Percentiles rank a stretch among this genome's conserved stretches.
Evolutionary conservation across 139 green algal species (phyloP).

Genomic region (Chlamydomonas eustigma): DNA sequence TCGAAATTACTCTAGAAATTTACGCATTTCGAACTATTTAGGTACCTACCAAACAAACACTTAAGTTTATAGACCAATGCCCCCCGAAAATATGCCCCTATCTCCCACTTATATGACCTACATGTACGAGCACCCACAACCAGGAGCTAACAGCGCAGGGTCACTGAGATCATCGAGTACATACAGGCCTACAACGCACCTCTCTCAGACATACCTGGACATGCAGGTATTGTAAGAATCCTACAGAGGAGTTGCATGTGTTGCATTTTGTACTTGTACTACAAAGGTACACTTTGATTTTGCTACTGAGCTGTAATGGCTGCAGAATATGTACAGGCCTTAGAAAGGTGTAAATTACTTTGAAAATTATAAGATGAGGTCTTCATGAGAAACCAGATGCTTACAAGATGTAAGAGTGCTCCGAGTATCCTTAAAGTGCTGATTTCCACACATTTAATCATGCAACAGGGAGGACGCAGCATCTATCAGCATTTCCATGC

Average conservation of each 20-base stretch:
- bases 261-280: no score
- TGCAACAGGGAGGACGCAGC: background rate
- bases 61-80: background rate
- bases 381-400: no score
- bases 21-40: no score
- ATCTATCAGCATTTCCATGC: conserved; percentile 34
- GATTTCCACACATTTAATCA: background rate
- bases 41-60: no score
- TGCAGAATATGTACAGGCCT: no score
- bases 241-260: background rate
- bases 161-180: background rate
- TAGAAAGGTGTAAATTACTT: no score
- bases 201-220: conserved; percentile 20
- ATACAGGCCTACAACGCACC: conserved; percentile 18
- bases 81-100: background rate
- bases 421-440: no score
- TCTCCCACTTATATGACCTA: conserved; percentile 26
- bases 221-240: background rate
- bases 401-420: no score
- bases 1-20: no score
- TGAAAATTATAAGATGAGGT: no score
- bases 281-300: no score
- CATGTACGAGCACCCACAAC: conserved; percentile 8
- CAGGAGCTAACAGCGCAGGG: background rate
- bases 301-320: no score